Conservation (phyloP, 202 grass and related monocot genomes). For the Carex arenaria region DNA sequence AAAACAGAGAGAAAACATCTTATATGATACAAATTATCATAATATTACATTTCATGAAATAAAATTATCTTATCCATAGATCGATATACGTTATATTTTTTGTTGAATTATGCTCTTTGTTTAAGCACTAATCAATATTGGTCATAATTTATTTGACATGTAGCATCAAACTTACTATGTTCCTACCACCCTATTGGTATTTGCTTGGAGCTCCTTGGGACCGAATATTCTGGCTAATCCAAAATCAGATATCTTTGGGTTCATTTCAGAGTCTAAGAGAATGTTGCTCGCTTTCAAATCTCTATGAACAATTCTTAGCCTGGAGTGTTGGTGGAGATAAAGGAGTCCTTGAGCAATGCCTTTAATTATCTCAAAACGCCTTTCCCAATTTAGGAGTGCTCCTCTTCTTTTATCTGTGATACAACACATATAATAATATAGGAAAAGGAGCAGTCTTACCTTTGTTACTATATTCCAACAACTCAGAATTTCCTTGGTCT, state of each 20-base stretch:
- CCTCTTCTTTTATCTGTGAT: neutral
- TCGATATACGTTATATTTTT: neutral
- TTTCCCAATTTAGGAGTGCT: slow-evolving; percentile 12
- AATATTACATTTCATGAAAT: neutral
- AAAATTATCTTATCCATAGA: too few species aligned
- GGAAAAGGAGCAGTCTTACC: neutral
- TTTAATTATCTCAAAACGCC: slow-evolving; percentile 24
- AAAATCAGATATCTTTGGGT: too few species aligned
- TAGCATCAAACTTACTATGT: slow-evolving; percentile 15
- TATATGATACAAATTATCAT: neutral
- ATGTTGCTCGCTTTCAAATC: slow-evolving; percentile 59
- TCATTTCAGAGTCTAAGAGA: too few species aligned
- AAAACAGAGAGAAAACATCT: neutral
- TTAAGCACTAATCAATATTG: neutral
- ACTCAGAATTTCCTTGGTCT: neutral
- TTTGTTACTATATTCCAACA: neutral
- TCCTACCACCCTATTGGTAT: neutral
- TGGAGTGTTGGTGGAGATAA: slow-evolving; percentile 34
- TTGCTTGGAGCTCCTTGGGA: too few species aligned
- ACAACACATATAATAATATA: neutral
- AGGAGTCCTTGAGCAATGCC: slow-evolving; percentile 26
- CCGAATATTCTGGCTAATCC: too few species aligned
- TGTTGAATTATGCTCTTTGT: neutral
- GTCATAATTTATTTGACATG: neutral
- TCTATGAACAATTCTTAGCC: slow-evolving; percentile 29